Conservation (phyloP, 2,329 filamentous ascomycete genomes). For the Zasmidium cellare region DNA sequence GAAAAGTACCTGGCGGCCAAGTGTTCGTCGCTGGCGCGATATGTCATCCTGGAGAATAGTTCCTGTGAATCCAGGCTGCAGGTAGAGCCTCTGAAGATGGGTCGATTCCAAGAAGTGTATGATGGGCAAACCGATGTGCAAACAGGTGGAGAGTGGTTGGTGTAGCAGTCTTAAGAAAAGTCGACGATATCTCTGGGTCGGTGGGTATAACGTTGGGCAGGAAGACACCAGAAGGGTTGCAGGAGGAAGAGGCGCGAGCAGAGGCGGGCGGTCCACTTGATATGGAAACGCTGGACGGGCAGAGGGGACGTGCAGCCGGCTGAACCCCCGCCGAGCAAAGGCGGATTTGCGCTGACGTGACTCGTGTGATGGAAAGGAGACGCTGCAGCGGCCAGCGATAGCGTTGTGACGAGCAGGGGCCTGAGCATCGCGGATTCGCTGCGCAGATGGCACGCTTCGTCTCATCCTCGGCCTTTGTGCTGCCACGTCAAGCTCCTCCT, state of each 20-base stretch:
- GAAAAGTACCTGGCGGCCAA: conserved; percentile 39
- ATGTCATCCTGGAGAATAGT: conserved; percentile 36
- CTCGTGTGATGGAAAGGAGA: conserved; percentile 8
- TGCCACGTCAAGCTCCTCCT: background rate
- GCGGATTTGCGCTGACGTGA: conserved; percentile 3
- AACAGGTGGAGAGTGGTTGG: background rate
- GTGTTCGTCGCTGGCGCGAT: conserved; percentile 38
- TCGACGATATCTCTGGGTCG: background rate
- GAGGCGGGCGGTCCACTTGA: conserved; percentile 23
- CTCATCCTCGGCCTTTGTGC: background rate
- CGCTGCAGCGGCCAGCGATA: conserved; percentile 5
- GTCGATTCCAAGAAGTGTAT: conserved; percentile 3
- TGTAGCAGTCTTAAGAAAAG: conserved; percentile 1
- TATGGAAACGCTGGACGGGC: conserved; percentile 20
- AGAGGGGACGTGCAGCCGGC: background rate
- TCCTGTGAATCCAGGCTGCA: conserved; percentile 18
- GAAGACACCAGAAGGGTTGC: conserved; percentile 15
- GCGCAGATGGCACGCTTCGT: background rate
- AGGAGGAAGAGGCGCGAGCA: conserved; percentile 7
- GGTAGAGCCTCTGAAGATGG: conserved; percentile 19
- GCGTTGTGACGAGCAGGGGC: conserved; percentile 7
- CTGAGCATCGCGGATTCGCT: conserved; percentile 6
- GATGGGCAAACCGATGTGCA: conserved; percentile 1
- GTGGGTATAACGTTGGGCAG: conserved; percentile 16
- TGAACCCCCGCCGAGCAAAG: background rate